Evolutionary conservation across 2,329 filamentous ascomycete genomes (phyloP).

Genomic region (Fusarium paranaense): DNA sequence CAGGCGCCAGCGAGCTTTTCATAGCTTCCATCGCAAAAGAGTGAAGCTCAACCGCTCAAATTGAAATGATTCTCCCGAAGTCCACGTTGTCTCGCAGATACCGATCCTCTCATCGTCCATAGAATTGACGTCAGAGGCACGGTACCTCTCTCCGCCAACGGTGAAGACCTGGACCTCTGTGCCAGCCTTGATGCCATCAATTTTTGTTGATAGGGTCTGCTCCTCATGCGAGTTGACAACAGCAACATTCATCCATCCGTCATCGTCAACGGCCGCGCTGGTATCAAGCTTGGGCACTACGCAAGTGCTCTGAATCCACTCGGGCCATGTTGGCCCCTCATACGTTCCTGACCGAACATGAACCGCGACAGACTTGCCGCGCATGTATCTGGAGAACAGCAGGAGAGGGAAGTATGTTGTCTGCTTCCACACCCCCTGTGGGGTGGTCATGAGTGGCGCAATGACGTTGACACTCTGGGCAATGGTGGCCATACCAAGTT

Average conservation of each 20-base stretch:
- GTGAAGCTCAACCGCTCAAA: not conserved
- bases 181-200: not conserved
- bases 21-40: not conserved
- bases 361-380: not conserved
- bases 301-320: not conserved
- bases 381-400: not conserved
- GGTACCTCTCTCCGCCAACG: not conserved
- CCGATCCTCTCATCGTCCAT: not conserved
- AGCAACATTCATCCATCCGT: not conserved
- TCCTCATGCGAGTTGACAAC: not conserved
- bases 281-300: not conserved
- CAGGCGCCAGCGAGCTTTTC: not conserved
- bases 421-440: not conserved
- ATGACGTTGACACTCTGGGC: not conserved
- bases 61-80: not conserved
- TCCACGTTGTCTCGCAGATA: not conserved
- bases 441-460: not conserved
- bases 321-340: not conserved
- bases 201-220: not conserved
- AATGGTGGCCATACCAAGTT: not conserved
- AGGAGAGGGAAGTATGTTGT: not conserved
- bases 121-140: not conserved
- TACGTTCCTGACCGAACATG: not conserved
- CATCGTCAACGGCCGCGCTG: not conserved
- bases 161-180: not conserved